These are phyloP conservation scores for Orbilia blumenaviensis DNA, from an alignment of 2,329 filamentous ascomycete genomes.

Conservation along the genomic window DNA sequence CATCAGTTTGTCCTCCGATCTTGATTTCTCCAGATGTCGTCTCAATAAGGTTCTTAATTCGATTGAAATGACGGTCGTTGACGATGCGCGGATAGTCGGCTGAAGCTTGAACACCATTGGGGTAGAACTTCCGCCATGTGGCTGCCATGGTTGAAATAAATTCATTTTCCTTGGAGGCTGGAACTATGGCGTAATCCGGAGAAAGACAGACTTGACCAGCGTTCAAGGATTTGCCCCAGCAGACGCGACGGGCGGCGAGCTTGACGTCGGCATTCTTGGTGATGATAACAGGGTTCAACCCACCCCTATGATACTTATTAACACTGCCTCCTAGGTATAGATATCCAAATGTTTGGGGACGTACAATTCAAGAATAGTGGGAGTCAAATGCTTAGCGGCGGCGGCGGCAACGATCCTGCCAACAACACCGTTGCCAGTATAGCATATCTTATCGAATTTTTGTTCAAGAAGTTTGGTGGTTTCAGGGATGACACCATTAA, in stretches of 20 bases:
- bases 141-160: conserved; percentile 79
- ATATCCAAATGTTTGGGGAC: conserved; percentile 14
- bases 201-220: conserved; percentile 91
- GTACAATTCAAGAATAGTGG: conserved; percentile 81
- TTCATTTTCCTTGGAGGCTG: conserved; percentile 66
- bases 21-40: conserved; percentile 82
- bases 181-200: conserved; percentile 90
- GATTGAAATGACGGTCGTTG: conserved; percentile 79
- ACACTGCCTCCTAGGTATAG: neutral
- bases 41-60: conserved; percentile 92
- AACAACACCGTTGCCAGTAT: conserved; percentile 81
- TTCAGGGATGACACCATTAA: conserved; percentile 84
- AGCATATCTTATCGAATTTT: conserved; percentile 98
- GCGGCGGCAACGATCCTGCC: conserved; percentile 90
- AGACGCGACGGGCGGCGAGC: conserved; percentile 80
- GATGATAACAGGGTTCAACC: conserved; percentile 89
- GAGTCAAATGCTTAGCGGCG: conserved; percentile 86
- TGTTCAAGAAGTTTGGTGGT: conserved; percentile 82
- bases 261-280: conserved; percentile 82
- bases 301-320: conserved; percentile 65
- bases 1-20: conserved; percentile 84
- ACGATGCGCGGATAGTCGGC: conserved; percentile 82
- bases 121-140: conserved; percentile 80
- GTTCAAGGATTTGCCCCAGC: conserved; percentile 89
- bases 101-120: conserved; percentile 79